phyloP scores from a whole-genome alignment of 805 yeast species.

The Kluyveromyces aestuarii region DNA sequence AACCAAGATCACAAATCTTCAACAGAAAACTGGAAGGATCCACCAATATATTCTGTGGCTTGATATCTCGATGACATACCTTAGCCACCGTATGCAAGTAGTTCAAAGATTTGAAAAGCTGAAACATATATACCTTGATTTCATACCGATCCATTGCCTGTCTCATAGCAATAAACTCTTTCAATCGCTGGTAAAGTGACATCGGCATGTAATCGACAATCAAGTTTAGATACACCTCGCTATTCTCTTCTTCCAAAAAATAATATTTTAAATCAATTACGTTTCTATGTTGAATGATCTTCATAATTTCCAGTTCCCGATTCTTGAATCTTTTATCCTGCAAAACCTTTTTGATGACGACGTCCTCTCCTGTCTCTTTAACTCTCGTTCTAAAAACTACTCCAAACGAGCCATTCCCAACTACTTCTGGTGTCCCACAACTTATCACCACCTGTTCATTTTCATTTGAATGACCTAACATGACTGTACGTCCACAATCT shows the following conservation, averaged over 20 bases:
- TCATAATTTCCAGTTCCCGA: conserved; percentile 94
- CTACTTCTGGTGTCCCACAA: conserved; percentile 78
- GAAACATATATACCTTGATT: conserved; percentile 75
- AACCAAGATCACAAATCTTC: conserved; percentile 93
- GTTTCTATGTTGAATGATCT: conserved; percentile 74
- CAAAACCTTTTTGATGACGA: conserved; percentile 92
- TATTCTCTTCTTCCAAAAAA: conserved; percentile 54
- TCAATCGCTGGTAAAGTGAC: conserved; percentile 83
- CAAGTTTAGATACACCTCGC: conserved; percentile 67
- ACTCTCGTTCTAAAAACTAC: conserved; percentile 88
- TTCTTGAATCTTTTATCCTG: conserved; percentile 93
- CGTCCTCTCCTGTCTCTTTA: conserved; percentile 62
- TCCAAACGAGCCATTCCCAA: conserved; percentile 99
- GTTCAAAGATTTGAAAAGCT: conserved; percentile 67
- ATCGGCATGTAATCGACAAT: conserved; percentile 94
- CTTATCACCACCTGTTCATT: conserved; percentile 37
- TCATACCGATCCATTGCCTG: conserved; percentile 82
- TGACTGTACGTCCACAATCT: conserved; percentile 13
- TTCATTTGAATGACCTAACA: conserved; percentile 11
- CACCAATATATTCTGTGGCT: conserved; percentile 82
- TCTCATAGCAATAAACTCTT: conserved; percentile 69
- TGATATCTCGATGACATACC: conserved; percentile 89
- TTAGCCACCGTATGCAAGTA: conserved; percentile 67
- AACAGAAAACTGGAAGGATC: conserved; percentile 79
- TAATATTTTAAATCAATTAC: conserved; percentile 82